Evolutionary conservation across 176 grass and related monocot species (phyloP).

Genomic region (Leersia perrieri): DNA sequence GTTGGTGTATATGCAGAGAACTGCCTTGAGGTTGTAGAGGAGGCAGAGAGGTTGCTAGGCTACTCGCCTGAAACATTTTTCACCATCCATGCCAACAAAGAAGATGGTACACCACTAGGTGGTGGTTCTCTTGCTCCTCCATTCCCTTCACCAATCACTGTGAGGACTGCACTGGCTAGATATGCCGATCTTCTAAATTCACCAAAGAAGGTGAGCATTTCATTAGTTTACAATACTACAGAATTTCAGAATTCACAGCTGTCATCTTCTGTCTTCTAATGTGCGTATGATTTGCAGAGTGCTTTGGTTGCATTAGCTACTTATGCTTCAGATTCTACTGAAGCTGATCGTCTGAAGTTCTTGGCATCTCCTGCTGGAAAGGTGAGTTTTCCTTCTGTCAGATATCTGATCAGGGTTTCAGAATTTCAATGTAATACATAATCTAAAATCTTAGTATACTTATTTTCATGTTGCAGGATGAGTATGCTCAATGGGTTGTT

Average conservation of each 20-base stretch:
- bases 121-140: constrained; percentile 71
- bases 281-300: constrained; percentile 47
- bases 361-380: constrained; percentile 90
- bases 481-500: constrained; percentile 89
- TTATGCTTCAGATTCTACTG: constrained; percentile 65
- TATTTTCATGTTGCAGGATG: constrained; percentile 64
- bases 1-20: constrained; percentile 89
- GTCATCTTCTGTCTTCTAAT: neutral
- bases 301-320: constrained; percentile 72
- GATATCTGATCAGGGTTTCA: neutral
- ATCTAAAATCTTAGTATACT: neutral
- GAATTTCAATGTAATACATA: constrained; percentile 11
- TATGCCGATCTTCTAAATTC: constrained; percentile 98
- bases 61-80: constrained; percentile 76
- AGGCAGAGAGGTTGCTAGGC: constrained; percentile 76
- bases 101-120: constrained; percentile 77
- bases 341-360: constrained; percentile 70
- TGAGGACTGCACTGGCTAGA: constrained; percentile 76
- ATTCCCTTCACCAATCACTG: constrained; percentile 67
- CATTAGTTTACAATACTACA: constrained; percentile 3
- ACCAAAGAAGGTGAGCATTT: constrained; percentile 75
- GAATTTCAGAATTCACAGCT: neutral
- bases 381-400: constrained; percentile 45
- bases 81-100: constrained; percentile 80
- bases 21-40: constrained; percentile 61